A percentile compares a stretch with the other conserved stretches of the same genome.
Evolutionary conservation across 768 basidiomycete species (phyloP).

Genomic region (Panaeolus papilionaceus): DNA sequence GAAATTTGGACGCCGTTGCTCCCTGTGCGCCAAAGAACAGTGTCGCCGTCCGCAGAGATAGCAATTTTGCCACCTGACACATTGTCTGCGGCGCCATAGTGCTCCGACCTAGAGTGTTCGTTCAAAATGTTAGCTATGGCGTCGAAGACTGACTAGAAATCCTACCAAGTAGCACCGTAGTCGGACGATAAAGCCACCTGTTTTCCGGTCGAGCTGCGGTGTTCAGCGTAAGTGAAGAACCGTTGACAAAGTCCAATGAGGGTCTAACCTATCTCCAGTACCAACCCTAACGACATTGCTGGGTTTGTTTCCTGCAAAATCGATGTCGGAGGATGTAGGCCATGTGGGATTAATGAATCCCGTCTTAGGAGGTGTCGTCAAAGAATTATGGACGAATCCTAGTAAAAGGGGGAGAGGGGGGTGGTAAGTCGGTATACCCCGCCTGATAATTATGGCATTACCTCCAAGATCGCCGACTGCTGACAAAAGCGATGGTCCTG

Average conservation of each 20-base stretch:
- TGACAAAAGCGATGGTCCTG: conserved; percentile 62
- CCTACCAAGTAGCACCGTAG: conserved; percentile 58
- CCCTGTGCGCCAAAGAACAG: conserved; percentile 62
- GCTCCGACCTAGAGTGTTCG: conserved; percentile 43
- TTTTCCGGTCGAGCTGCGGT: conserved; percentile 46
- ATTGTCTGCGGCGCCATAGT: conserved; percentile 60
- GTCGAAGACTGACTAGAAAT: not conserved
- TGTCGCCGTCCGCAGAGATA: conserved; percentile 59
- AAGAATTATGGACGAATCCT: conserved; percentile 56
- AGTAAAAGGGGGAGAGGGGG: not conserved
- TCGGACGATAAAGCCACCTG: conserved; percentile 65
- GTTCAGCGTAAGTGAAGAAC: not conserved
- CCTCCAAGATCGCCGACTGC: conserved; percentile 61
- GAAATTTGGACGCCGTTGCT: conserved; percentile 59
- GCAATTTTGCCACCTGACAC: conserved; percentile 50
- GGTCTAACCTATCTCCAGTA: conserved; percentile 50
- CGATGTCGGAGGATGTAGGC: conserved; percentile 53
- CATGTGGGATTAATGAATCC: conserved; percentile 53
- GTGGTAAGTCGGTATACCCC: not conserved
- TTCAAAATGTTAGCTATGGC: not conserved
- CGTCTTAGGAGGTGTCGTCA: conserved; percentile 46
- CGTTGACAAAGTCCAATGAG: conserved; percentile 4
- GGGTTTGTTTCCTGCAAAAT: conserved; percentile 59
- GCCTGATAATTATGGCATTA: conserved; percentile 25
- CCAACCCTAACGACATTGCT: conserved; percentile 58